phyloP scores from a whole-genome alignment of 352 stramenopile species.

The Globisporangium alternatum region DNA sequence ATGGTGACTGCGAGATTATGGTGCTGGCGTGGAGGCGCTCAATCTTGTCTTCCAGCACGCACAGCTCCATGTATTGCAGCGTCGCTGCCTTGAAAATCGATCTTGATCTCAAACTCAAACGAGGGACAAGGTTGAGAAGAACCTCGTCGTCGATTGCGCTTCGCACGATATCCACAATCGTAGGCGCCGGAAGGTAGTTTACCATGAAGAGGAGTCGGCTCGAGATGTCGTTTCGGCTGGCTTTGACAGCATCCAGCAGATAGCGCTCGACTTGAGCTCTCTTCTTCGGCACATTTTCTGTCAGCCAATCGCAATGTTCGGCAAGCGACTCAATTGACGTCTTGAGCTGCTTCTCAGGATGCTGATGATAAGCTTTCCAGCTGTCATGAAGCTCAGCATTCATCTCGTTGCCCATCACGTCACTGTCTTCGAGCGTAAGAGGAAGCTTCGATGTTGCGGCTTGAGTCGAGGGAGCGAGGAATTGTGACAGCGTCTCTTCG shows the following conservation, averaged over 20 bases:
- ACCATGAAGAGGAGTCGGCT: constrained; percentile 22
- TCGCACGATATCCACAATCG: constrained; percentile 32
- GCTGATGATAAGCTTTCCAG: constrained; percentile 35
- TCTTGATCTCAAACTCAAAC: constrained; percentile 19
- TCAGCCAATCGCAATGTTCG: constrained; percentile 11
- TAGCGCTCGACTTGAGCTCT: neutral
- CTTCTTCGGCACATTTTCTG: constrained; percentile 19
- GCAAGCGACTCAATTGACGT: constrained; percentile 5
- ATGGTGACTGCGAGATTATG: constrained; percentile 11
- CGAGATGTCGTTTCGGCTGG: constrained; percentile 11
- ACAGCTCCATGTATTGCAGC: constrained; percentile 53
- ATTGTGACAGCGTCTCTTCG: constrained; percentile 19
- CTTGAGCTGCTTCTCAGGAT: constrained; percentile 18
- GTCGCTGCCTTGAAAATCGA: constrained; percentile 21
- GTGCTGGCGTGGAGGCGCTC: constrained; percentile 26
- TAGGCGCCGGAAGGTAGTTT: constrained; percentile 30
- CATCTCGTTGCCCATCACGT: constrained; percentile 37
- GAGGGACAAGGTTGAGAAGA: constrained; percentile 28
- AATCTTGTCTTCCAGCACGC: constrained; percentile 75
- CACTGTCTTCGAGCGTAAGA: constrained; percentile 18
- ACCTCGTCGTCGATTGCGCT: constrained; percentile 35
- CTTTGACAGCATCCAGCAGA: neutral
- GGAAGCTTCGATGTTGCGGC: constrained; percentile 17
- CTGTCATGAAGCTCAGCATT: constrained; percentile 35
- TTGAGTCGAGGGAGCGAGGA: constrained; percentile 5